phyloP scores from a whole-genome alignment of 2,329 filamentous ascomycete genomes.

The Leptographium procerum region DNA sequence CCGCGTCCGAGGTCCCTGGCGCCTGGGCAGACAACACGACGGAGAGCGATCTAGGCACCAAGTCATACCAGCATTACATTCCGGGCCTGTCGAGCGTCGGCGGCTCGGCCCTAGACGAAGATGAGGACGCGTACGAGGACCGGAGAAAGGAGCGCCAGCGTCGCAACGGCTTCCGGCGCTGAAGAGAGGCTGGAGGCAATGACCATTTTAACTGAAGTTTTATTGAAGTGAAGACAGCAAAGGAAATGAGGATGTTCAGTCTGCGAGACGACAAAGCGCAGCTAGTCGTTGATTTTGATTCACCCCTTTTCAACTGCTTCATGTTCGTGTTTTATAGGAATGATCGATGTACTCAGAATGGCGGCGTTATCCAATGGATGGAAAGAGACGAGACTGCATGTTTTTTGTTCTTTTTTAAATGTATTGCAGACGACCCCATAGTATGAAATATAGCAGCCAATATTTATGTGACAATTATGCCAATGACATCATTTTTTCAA shows the following conservation, averaged over 20 bases:
- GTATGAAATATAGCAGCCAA: background rate
- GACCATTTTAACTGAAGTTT: background rate
- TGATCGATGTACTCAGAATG: background rate
- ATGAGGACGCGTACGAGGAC: slow-evolving; percentile 26
- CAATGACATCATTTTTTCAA: background rate
- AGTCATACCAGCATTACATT: slow-evolving; percentile 45
- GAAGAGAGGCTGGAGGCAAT: background rate
- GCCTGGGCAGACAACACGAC: slow-evolving; percentile 18
- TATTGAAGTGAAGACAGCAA: background rate
- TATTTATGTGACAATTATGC: background rate
- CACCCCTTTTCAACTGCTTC: no score
- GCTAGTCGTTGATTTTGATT: no score
- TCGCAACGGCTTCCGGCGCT: slow-evolving; percentile 10
- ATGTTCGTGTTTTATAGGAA: no score
- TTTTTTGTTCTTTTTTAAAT: background rate
- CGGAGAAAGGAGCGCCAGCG: slow-evolving; percentile 27
- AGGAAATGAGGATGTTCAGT: no score
- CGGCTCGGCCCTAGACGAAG: slow-evolving; percentile 18
- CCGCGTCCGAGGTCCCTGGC: slow-evolving; percentile 22
- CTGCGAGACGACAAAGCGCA: no score
- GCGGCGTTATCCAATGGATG: background rate
- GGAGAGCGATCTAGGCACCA: slow-evolving; percentile 41
- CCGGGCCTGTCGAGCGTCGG: slow-evolving; percentile 34
- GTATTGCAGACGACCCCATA: background rate
- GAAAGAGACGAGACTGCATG: background rate